Base-by-base conservation (phyloP, 225 moss, liverwort and hornwort species). In the Physcomitrellopsis africana region DNA sequence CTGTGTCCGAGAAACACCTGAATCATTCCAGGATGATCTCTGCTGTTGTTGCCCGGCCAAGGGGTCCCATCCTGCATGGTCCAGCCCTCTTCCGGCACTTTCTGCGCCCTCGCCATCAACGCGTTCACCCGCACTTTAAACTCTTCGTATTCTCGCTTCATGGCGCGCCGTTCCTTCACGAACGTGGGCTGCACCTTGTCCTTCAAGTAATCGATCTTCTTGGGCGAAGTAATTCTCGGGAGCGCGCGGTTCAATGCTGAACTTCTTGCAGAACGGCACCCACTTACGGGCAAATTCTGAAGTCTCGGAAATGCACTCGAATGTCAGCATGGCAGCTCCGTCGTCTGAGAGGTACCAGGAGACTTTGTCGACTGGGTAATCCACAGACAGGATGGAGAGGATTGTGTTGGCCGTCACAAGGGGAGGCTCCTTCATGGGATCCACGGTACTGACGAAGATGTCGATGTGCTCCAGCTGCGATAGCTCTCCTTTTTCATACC, bases 61-160 rank as follows among this genome's bases (percentile, higher is more conserved):
- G 96, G 93, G 8, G 96, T 96, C 10, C 96, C 96, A 51, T 96
- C 93, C 52, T 96, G 96, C 96, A 96, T 96, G 0, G 96, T 92
- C 93, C 96, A 96, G 3, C 96, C 96, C 45, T 96, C 96, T 20
- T 96, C 96, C 0, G 96, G 96, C 15, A 96, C 96, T 61, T n/a
- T 96, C 66, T 83, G 80, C 8, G 96, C 93, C 71, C 92, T 96
- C 5, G 96, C 96, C 32, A 96, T 93, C 59, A 96, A 55, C 0
- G 93, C 96, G 59, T 96, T 92, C 20, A 96, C 89, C 4, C 93
- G 88, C 11, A 96, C 96, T 70, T 96, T 96, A 42, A 96, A 96
- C 60, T 96, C 96, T 46, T 96, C 96, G 8, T 96, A 96, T 67
- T 93, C 96, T 56, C 96, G 85, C 93, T 96, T 96, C 96, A 96